A percentile compares a stretch with the other conserved stretches of the same genome.
Conservation (phyloP, 495 filamentous ascomycete species). For the Staphylotrichum tortipilum region DNA sequence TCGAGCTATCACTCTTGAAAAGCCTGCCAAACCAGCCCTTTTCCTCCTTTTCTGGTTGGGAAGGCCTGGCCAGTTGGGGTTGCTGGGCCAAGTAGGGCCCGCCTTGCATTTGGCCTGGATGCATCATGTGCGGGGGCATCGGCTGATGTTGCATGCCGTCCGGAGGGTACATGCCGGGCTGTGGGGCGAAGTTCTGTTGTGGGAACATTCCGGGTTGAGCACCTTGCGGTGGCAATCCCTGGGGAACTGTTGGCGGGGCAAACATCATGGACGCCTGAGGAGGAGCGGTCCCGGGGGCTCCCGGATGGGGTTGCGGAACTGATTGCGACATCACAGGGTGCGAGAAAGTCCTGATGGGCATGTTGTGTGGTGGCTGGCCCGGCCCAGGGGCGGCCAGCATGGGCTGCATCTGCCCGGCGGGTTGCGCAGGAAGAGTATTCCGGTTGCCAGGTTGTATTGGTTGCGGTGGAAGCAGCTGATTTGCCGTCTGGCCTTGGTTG, state of each 20-base stretch:
- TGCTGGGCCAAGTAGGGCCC: constrained; percentile 1
- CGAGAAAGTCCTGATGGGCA: not conserved
- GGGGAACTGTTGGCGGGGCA: not conserved
- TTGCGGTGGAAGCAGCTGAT: too few species aligned
- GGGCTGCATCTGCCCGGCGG: not conserved
- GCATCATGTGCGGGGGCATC: not conserved
- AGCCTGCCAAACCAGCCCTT: constrained; percentile 11
- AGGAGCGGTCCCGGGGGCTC: constrained; percentile 4
- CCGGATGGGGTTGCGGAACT: not conserved
- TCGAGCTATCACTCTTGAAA: constrained; percentile 1
- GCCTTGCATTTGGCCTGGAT: not conserved
- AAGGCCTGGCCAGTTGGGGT: constrained; percentile 1
- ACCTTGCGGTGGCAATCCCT: not conserved
- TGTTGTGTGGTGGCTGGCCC: not conserved
- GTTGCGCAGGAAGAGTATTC: not conserved
- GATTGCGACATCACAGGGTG: not conserved
- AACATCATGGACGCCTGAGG: constrained; percentile 3
- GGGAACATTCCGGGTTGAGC: not conserved
- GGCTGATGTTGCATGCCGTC: constrained; percentile 1
- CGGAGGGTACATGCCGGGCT: not conserved
- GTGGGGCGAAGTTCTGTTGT: not conserved
- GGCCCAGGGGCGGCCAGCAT: not conserved
- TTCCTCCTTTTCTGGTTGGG: constrained; percentile 3
- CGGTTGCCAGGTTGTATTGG: too few species aligned
- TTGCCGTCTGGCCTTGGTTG: not conserved